Conservation (phyloP, 2,329 filamentous ascomycete genomes). For the Xenoacremonium recifei region DNA sequence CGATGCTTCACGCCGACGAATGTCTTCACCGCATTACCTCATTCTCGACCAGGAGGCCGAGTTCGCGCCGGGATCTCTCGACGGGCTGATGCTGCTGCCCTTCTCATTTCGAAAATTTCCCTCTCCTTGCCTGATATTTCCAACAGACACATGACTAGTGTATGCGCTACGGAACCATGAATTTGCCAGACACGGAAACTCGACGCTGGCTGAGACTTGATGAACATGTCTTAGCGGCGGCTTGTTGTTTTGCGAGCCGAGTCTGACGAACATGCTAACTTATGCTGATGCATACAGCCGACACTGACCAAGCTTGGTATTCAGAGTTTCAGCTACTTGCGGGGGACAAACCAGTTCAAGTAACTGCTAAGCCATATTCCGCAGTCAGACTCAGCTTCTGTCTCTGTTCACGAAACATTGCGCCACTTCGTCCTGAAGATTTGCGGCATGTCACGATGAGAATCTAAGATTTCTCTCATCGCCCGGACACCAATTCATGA, state of each 20-base stretch:
- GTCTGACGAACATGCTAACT: not conserved
- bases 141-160: conserved; percentile 19
- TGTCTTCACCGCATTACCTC: conserved; percentile 30
- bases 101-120: conserved; percentile 17
- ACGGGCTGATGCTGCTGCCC: conserved; percentile 25
- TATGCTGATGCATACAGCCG: not conserved
- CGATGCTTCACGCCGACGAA: conserved; percentile 27
- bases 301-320: not conserved
- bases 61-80: conserved; percentile 26
- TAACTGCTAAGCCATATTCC: too few relatives aligned
- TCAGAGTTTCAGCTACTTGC: not conserved
- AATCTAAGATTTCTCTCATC: conserved; percentile 13
- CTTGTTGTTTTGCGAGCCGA: too few relatives aligned
- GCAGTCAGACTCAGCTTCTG: too few relatives aligned
- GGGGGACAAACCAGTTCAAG: too few relatives aligned
- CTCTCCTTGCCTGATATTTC: conserved; percentile 18
- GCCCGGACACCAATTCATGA: conserved; percentile 12
- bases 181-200: conserved; percentile 1
- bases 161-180: conserved; percentile 15
- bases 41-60: conserved; percentile 28
- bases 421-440: not conserved
- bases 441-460: not conserved
- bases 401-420: not conserved
- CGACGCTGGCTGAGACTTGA: conserved; percentile 8
- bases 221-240: conserved; percentile 5